Evolutionary conservation across 441 rosid genomes (phyloP), one percentile per base, ranked within the genome.

Genomic region (Corymbia citriodora): DNA sequence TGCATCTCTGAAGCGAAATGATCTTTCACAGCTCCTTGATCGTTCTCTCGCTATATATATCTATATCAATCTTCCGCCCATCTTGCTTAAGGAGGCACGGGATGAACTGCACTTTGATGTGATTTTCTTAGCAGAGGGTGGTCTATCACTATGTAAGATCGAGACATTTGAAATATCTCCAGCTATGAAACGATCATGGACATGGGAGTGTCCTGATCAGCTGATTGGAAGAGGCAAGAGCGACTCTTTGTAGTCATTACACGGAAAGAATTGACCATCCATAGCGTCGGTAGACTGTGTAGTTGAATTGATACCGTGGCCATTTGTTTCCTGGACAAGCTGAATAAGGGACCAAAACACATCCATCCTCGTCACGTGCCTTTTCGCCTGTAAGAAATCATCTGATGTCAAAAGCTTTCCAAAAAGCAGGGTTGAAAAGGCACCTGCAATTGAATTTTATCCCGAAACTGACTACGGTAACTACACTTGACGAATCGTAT

Each of bases 291-390:
- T 87, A 12, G 92, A 91, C 88, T 92, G 93, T 88, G 90, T 90
- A 33, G 90, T 87, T 16, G 93, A 90, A 88, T 94, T 93, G 59
- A 88, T 87, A 82, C 90, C 94, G 23, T 65, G 82, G 70, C 88
- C 89, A 12, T 88, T 91, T 23, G 94, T 91, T 91, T 94, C 94
- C 48, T 95, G 95, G 88, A 95, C 92, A 91, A 98, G 95, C 79
- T 93, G 96, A 87, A 96, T 94, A 87, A 98, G 99, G 88, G 97
- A 97, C 96, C 96, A 98, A 86, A 98, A 93, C 88, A 98, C 93
- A 49, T 96, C 97, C 89, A 93, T 86, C 93, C 99, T 96, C 2
- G 99, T 96, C 53, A 95, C 92, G 15, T 93, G 92, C 87, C 93
- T 89, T 27, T 94, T 94, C 68, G 96, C 97, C 98, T 96, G 95